Evolutionary conservation across 805 yeast genomes (phyloP), one percentile per base, ranked within the genome.

Genomic region (Wickerhamiella azymoides): DNA sequence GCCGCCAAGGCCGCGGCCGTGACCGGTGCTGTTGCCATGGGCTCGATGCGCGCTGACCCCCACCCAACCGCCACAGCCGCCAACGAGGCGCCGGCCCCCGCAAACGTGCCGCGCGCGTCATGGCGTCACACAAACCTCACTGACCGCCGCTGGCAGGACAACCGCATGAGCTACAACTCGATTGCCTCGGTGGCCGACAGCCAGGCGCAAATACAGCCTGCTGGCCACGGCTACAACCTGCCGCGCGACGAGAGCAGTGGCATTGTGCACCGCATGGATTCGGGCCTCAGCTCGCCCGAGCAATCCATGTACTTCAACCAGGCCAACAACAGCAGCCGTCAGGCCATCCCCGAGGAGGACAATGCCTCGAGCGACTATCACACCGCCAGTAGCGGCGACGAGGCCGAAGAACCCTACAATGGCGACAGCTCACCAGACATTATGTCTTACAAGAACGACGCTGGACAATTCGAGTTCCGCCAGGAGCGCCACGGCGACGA

Each of bases 171-270:
- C 40, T 68, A 76, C 47, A 73, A 72, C 33, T 83, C 96, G 0
- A 56, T 81, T 47, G 86, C 85, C 24, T 85, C 95, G 0, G 88
- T 88, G 28, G 78, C 88, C 27, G 84, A 96, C 1, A 84, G 80
- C 43, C 89, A 84, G 58, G 71, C 86, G 17, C 39, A 41, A 35
- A 41, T 41, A 13, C 27, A 32, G n/a, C 40, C 40, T 19, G 43
- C 36, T 18, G 39, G 38, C 10, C 28, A 40, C 13, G 28, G 25
- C 18, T 14, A 38, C 40, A 7, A 9, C n/a, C 8, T 57, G 50
- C 54, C 53, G 10, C 56, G 62, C n/a, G 66, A 62, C 32, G 54
- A 48, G 33, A 59, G 65, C 16, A 54, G 61, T 8, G 62, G 61
- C 2, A 60, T 54, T n/a, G 38, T 62, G 21, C 56, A 56, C 44